Base-by-base conservation (phyloP, 169 alveolate species). In the Eimeria maxima region DNA sequence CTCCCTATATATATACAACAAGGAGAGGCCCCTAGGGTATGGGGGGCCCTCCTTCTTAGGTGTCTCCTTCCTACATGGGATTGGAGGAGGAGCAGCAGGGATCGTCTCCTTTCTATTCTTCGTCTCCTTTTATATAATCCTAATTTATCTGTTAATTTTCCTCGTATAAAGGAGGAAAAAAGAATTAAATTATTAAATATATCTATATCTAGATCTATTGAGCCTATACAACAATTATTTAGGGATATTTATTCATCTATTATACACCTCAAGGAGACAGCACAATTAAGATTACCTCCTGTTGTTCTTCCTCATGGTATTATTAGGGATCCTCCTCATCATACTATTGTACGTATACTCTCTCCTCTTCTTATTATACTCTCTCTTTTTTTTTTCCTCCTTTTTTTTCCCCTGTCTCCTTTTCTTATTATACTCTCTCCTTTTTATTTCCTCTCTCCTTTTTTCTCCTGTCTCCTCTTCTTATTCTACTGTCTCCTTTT, bases 61-160 rank as follows among this genome's bases (percentile, higher is more conserved):
- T 89, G 88, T 60, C 97, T 97, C n/a, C n/a, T n/a, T n/a, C 97
- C 97, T 24, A 65, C 96, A 55, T 94, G 97, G 97, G 97, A 95
- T n/a, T n/a, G n/a, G n/a, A n/a, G n/a, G 65, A 74, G 95, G 81
- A 50, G 86, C 24, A 88, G 93, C 44, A 94, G 92, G 20, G 81
- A 74, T 81, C 88, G 93, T 29, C 81, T 94, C 50, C 90, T 96
- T 38, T 95, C 98, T 38, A 96, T 96, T 7, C 92, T 97, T 38
- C 95, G 97, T 29, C 47, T 97, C 44, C 88, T 97, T 16, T 81
- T 84, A 33, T 67, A 57, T 5, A 95, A 97, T 50, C 97, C 97
- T 5, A 50, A 57, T 7, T 45, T 96, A 16, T 91, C 97, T 71
- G 95, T 69, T 71, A 76, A 91, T 83, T 91, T 91, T 55, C 95